A percentile compares a stretch with the other conserved stretches of the same genome.
Evolutionary conservation across 2,329 filamentous ascomycete genomes (phyloP).

Genomic region (Clathrospora elynae): DNA sequence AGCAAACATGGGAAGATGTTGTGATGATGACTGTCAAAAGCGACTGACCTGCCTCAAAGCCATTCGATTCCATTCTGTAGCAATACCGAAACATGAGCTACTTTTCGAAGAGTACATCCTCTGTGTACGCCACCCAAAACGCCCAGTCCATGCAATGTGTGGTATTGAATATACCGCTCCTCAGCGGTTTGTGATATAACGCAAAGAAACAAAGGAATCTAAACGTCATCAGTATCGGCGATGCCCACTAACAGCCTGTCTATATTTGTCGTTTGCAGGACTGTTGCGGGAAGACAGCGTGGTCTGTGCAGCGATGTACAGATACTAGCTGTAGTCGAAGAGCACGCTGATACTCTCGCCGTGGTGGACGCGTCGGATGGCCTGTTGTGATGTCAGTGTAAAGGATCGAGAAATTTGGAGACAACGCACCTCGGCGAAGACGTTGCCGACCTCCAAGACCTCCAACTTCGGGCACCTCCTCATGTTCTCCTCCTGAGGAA

Average conservation of each 20-base stretch:
- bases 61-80: no score
- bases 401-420: conserved; percentile 27
- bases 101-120: no score
- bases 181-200: conserved; percentile 19
- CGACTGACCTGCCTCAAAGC: no score
- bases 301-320: conserved; percentile 13
- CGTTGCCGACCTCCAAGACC: conserved; percentile 82
- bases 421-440: conserved; percentile 79
- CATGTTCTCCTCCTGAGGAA: conserved; percentile 84
- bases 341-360: conserved; percentile 96
- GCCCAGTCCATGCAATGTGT: conserved; percentile 18
- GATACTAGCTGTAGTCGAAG: conserved; percentile 75
- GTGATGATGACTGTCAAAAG: no score
- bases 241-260: not conserved
- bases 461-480: conserved; percentile 83
- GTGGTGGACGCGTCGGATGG: conserved; percentile 93
- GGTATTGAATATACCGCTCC: conserved; percentile 29
- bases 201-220: not conserved
- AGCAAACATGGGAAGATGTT: not conserved
- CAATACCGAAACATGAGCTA: no score
- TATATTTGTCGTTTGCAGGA: conserved; percentile 1
- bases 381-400: conserved; percentile 49
- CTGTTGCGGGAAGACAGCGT: not conserved
- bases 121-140: no score
- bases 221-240: not conserved